Evolutionary conservation across 345 rosid species (phyloP), one percentile per base, ranked within the genome.

Genomic region (Salix exigua): DNA sequence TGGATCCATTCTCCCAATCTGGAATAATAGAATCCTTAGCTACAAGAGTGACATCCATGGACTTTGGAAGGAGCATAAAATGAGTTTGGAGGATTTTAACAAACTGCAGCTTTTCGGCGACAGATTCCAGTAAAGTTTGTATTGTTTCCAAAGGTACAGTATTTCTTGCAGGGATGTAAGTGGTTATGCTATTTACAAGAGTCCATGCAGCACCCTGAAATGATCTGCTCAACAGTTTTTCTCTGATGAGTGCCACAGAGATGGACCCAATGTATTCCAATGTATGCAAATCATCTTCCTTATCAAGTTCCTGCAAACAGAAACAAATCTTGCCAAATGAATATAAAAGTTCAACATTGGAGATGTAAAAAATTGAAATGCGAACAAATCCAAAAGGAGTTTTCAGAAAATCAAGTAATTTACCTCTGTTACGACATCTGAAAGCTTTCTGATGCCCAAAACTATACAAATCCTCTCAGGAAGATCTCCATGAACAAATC

Each of bases 381-480:
- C 74, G 30, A 73, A 37, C 71, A 23, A 71, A 50, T 58, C 4
- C 40, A 14, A 44, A 33, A 16, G 51, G 14, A 65, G 60, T 25
- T 7, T 64, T 71, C 61, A 14, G 23, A 68, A 63, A 18, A 62
- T 78, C 42, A 71, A 12, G 61, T 13, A 19, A 11, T 31, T 61
- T 87, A 94, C 98, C 98, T 94, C 98, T 61, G 83, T 66, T 70
- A 94, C 98, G 70, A 89, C 89, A 83, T 94, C 97, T 73, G 98
- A 94, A 66, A 94, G 88, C 85, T 92, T 92, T 82, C 84, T 90
- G 82, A 94, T 89, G 72, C 93, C 96, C 80, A 91, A 77, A 75
- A 80, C 77, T 48, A 80, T 78, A 79, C 92, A 92, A 82, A 94
- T 89, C 80, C 85, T 90, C 84, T 89, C 92, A 16, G 93, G 88